These are phyloP conservation scores for Actinomucor elegans DNA, from an alignment of 371 early-diverging fungal genomes.

Conservation along the genomic window DNA sequence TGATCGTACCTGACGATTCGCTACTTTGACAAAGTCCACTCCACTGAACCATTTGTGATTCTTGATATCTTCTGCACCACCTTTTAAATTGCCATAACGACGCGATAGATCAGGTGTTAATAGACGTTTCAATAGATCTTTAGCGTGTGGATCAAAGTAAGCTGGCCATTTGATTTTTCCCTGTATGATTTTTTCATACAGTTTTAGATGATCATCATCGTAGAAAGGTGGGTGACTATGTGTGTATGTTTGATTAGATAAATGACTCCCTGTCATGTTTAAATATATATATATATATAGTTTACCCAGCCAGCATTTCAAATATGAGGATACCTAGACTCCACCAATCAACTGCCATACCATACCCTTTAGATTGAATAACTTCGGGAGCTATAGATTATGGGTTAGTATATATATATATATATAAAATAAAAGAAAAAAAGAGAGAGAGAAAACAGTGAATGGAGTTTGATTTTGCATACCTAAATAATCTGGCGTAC, in stretches of 20 bases:
- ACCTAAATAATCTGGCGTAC: conserved; percentile 96
- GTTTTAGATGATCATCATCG: conserved; percentile 89
- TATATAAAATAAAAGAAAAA: too few relatives aligned
- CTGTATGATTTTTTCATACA: conserved; percentile 94
- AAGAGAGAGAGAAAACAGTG: too few relatives aligned
- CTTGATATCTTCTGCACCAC: conserved; percentile 82
- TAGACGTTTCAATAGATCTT: conserved; percentile 90
- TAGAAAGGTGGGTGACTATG: conserved; percentile 91
- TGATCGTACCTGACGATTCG: conserved; percentile 61
- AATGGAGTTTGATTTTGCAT: not conserved
- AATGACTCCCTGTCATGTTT: not conserved
- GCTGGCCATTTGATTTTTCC: conserved; percentile 89
- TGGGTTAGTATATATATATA: too few relatives aligned
- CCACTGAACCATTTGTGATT: conserved; percentile 89
- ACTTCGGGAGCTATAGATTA: conserved; percentile 90
- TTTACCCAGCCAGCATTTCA: conserved; percentile 77
- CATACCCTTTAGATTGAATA: conserved; percentile 96
- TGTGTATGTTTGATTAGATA: not conserved
- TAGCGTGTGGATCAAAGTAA: conserved; percentile 87
- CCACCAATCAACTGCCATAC: conserved; percentile 98
- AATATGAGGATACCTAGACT: conserved; percentile 96
- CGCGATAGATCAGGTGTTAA: conserved; percentile 89
- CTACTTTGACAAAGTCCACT: conserved; percentile 70
- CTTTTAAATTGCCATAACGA: conserved; percentile 91
- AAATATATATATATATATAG: too few relatives aligned